Conservation (phyloP, 768 basidiomycete genomes). For the Saitozyma podzolica region DNA sequence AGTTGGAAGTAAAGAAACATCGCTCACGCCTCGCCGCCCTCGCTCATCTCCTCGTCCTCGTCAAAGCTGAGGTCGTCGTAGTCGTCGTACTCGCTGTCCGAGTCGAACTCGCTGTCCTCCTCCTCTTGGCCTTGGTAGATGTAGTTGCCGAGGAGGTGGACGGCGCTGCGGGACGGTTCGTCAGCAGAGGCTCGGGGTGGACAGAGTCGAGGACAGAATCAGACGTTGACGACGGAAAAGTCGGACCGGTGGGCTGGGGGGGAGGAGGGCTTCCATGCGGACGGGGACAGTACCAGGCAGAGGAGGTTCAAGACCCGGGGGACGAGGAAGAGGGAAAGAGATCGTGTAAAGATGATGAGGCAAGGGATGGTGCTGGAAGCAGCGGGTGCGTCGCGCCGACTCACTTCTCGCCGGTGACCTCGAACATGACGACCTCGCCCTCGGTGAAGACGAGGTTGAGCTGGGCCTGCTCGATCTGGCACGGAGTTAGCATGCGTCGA, state of each 20-base stretch:
- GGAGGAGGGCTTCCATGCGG: too few relatives aligned
- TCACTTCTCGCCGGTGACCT: constrained; percentile 74
- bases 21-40: constrained; percentile 16
- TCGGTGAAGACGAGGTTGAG: constrained; percentile 71
- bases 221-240: too few relatives aligned
- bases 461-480: constrained; percentile 72
- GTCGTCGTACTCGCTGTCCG: constrained; percentile 76
- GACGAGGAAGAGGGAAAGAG: too few relatives aligned
- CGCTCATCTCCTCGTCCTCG: constrained; percentile 39
- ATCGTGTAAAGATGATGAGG: neutral
- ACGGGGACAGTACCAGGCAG: neutral
- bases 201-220: neutral
- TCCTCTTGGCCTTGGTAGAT: constrained; percentile 56
- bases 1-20: neutral
- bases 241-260: too few relatives aligned
- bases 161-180: constrained; percentile 51
- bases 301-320: neutral
- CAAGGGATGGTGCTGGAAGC: too few relatives aligned
- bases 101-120: constrained; percentile 70
- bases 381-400: constrained; percentile 6
- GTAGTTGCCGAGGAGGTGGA: constrained; percentile 82
- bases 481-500: constrained; percentile 9
- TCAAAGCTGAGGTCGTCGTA: constrained; percentile 59
- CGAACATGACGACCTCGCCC: constrained; percentile 64
- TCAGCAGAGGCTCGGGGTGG: neutral